A percentile compares a stretch with the other conserved stretches of the same genome.
Evolutionary conservation across 345 rosid species (phyloP).

Genomic region (Linum tenue): DNA sequence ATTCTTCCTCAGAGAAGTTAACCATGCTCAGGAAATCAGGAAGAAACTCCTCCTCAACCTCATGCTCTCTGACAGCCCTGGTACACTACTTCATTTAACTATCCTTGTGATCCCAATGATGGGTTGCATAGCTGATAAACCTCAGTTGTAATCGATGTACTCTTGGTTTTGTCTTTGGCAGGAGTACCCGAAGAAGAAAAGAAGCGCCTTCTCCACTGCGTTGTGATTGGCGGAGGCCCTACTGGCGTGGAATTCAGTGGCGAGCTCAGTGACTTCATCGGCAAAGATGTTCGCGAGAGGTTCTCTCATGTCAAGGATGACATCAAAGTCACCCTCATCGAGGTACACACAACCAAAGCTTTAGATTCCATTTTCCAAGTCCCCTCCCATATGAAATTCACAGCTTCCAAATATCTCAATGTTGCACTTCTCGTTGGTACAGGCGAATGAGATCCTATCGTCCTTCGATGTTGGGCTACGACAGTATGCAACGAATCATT

Average conservation of each 20-base stretch:
- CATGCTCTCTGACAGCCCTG: slow-evolving; percentile 90
- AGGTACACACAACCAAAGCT: slow-evolving; percentile 34
- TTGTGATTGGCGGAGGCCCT: slow-evolving; percentile 93
- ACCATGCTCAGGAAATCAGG: slow-evolving; percentile 87
- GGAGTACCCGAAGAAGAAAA: slow-evolving; percentile 75
- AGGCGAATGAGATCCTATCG: slow-evolving; percentile 84
- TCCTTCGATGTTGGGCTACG: slow-evolving; percentile 65
- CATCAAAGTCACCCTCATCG: slow-evolving; percentile 77
- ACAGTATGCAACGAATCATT: slow-evolving; percentile 56
- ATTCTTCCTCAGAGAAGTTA: slow-evolving; percentile 80
- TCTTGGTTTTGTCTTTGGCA: slow-evolving; percentile 8
- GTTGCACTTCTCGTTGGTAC: slow-evolving; percentile 2
- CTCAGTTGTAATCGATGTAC: too few relatives aligned
- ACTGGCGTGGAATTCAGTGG: slow-evolving; percentile 97
- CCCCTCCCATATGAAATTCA: too few relatives aligned
- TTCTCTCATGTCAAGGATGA: slow-evolving; percentile 66
- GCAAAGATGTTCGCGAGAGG: slow-evolving; percentile 70
- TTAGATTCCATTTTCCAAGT: neutral
- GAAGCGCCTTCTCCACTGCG: slow-evolving; percentile 73
- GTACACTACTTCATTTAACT: slow-evolving; percentile 16
- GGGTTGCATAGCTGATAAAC: neutral
- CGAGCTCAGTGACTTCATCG: slow-evolving; percentile 90
- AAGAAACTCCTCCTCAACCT: slow-evolving; percentile 87
- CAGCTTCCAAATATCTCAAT: too few relatives aligned
- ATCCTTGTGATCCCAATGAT: neutral